These are phyloP conservation scores for Penicillium antarcticum DNA, from an alignment of 495 filamentous ascomycete genomes.

Conservation along the genomic window DNA sequence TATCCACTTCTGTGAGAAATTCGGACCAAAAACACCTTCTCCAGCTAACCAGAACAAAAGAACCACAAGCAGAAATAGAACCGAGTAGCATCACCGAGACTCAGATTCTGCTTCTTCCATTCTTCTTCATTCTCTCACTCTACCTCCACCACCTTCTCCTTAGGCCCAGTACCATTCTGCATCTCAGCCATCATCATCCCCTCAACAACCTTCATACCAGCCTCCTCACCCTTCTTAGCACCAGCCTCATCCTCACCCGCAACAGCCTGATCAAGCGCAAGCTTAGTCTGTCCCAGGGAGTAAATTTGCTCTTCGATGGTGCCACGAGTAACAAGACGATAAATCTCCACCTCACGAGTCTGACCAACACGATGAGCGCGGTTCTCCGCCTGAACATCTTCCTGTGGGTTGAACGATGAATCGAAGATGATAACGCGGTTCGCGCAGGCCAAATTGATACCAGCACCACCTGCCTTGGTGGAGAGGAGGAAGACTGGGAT, in stretches of 20 bases:
- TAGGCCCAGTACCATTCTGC: neutral
- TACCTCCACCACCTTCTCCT: slow-evolving; percentile 38
- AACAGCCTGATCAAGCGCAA: slow-evolving; percentile 86
- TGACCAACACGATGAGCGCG: slow-evolving; percentile 94
- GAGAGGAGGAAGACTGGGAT: slow-evolving; percentile 92
- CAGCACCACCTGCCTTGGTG: slow-evolving; percentile 89
- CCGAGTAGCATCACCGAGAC: no score
- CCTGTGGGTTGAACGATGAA: slow-evolving; percentile 91
- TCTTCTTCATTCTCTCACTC: slow-evolving; percentile 20
- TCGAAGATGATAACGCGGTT: slow-evolving; percentile 99
- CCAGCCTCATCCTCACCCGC: slow-evolving; percentile 54
- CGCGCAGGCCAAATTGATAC: slow-evolving; percentile 89
- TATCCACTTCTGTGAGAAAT: no score
- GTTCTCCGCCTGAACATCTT: slow-evolving; percentile 95
- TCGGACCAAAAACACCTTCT: neutral
- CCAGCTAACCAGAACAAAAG: neutral
- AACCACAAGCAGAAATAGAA: no score
- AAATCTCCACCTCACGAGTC: slow-evolving; percentile 80
- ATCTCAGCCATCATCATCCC: slow-evolving; percentile 53
- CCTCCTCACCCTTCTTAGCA: slow-evolving; percentile 51
- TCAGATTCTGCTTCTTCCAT: neutral
- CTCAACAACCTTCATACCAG: slow-evolving; percentile 59
- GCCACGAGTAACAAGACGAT: slow-evolving; percentile 72
- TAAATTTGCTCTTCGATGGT: slow-evolving; percentile 95
- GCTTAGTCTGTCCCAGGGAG: slow-evolving; percentile 82